phyloP scores from a whole-genome alignment of 306 rosid species.

The Elaeagnus macrophylla region DNA sequence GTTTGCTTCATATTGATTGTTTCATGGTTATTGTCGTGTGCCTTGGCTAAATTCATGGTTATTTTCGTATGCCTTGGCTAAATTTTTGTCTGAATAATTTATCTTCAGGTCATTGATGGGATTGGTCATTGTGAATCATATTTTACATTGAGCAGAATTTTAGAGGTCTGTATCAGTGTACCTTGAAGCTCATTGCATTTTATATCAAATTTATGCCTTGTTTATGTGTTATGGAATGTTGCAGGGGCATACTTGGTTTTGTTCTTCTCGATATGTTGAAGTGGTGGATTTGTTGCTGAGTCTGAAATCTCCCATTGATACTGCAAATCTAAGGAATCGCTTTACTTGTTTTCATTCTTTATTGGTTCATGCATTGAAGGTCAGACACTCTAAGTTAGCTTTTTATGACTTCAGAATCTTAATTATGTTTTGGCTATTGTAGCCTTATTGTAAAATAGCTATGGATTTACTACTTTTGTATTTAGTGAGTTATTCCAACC shows the following conservation, averaged over 20 bases:
- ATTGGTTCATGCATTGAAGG: constrained; percentile 68
- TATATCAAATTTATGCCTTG: constrained; percentile 10
- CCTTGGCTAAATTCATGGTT: constrained; percentile 12
- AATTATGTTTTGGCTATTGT: neutral
- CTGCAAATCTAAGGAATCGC: constrained; percentile 51
- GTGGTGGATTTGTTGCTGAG: constrained; percentile 52
- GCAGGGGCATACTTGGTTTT: constrained; percentile 63
- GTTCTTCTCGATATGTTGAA: constrained; percentile 46
- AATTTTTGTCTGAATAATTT: constrained; percentile 5
- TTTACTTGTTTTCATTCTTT: constrained; percentile 55
- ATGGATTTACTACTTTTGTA: too few species aligned
- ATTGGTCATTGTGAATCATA: constrained; percentile 50
- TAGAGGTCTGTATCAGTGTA: constrained; percentile 43
- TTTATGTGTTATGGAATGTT: constrained; percentile 22
- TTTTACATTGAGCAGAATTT: constrained; percentile 57
- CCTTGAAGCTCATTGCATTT: constrained; percentile 5
- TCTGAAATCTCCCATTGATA: constrained; percentile 47
- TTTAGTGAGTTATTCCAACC: neutral
- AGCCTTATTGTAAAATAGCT: too few species aligned
- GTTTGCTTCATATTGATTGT: constrained; percentile 6
- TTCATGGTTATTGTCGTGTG: constrained; percentile 3
- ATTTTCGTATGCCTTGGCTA: constrained; percentile 6
- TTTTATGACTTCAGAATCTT: neutral
- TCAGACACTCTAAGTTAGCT: constrained; percentile 18
- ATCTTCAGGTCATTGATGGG: constrained; percentile 44